phyloP scores from a whole-genome alignment of 495 filamentous ascomycete species.

The Xylona heveae region DNA sequence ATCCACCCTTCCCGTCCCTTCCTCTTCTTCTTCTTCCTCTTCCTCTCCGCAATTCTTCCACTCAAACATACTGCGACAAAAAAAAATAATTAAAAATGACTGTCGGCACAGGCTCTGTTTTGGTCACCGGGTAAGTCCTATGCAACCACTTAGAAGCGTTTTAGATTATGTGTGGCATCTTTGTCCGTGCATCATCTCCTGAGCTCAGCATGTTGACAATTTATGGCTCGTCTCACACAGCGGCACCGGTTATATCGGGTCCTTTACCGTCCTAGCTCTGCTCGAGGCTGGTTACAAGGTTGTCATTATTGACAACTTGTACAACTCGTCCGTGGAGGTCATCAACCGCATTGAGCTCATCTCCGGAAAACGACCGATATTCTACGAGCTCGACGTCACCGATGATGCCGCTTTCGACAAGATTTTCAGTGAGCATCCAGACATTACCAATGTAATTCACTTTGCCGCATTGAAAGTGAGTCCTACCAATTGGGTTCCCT shows the following conservation, averaged over 20 bases:
- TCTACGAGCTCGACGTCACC: slow-evolving; percentile 74
- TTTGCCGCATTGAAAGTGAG: slow-evolving; percentile 91
- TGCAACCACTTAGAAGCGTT: background rate
- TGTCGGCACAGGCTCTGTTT: slow-evolving; percentile 65
- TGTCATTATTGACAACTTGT: slow-evolving; percentile 83
- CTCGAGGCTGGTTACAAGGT: slow-evolving; percentile 91
- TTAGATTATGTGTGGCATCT: slow-evolving; percentile 8
- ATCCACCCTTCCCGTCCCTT: no score
- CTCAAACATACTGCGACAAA: background rate
- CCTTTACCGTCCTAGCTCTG: slow-evolving; percentile 82
- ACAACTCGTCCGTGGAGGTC: slow-evolving; percentile 81
- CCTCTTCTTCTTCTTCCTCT: no score
- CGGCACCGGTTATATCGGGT: slow-evolving; percentile 97
- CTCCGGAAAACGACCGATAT: slow-evolving; percentile 68
- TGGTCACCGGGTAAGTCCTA: slow-evolving; percentile 66
- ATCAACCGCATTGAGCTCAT: slow-evolving; percentile 87
- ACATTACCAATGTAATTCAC: slow-evolving; percentile 95
- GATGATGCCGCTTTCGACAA: slow-evolving; percentile 63
- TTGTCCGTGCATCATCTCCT: background rate
- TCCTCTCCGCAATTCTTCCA: no score
- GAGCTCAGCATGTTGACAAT: slow-evolving; percentile 4
- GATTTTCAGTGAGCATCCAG: slow-evolving; percentile 73
- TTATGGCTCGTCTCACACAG: slow-evolving; percentile 22
- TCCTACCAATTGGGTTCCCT: no score
- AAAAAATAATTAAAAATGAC: slow-evolving; percentile 43